These are phyloP conservation scores for Pleurotus giganteus DNA, from an alignment of 768 basidiomycete species.

Conservation along the genomic window DNA sequence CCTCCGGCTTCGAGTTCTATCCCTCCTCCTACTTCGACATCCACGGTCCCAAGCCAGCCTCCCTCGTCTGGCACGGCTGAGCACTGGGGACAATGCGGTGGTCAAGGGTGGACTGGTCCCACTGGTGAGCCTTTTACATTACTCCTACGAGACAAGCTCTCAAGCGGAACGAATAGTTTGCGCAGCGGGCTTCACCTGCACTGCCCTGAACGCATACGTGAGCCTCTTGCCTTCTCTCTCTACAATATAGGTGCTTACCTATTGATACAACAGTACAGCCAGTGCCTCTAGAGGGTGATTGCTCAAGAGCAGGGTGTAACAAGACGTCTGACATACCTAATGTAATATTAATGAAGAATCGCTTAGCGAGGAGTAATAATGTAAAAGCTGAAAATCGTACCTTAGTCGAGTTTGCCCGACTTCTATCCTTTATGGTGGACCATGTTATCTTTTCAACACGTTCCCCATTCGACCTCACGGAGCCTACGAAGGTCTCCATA, in stretches of 20 bases:
- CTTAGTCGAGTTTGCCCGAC: no score
- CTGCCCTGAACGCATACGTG: conserved; percentile 19
- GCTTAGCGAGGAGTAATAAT: no score
- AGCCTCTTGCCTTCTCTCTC: not conserved
- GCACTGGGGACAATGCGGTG: conserved; percentile 31
- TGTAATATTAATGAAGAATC: no score
- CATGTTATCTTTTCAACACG: no score
- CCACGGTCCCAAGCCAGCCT: conserved; percentile 15
- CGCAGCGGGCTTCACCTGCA: conserved; percentile 20
- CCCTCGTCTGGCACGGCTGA: conserved; percentile 17
- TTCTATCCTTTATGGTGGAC: no score
- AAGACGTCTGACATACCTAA: no score
- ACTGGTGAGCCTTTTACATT: conserved; percentile 9
- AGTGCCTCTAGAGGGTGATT: conserved; percentile 24
- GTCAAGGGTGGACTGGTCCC: conserved; percentile 28
- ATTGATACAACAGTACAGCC: conserved; percentile 32
- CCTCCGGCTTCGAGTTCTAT: no score
- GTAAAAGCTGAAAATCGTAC: no score
- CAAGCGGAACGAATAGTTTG: conserved; percentile 12
- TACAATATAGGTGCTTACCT: not conserved
- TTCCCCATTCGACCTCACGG: no score
- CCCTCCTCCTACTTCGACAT: conserved; percentile 16
- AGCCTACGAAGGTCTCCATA: no score
- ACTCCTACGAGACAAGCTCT: not conserved
- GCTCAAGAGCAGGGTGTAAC: no score